Percentiles rank a stretch among this genome's conserved stretches.
Evolutionary conservation across 768 basidiomycete genomes (phyloP).

Genomic region (Galerina marginata): DNA sequence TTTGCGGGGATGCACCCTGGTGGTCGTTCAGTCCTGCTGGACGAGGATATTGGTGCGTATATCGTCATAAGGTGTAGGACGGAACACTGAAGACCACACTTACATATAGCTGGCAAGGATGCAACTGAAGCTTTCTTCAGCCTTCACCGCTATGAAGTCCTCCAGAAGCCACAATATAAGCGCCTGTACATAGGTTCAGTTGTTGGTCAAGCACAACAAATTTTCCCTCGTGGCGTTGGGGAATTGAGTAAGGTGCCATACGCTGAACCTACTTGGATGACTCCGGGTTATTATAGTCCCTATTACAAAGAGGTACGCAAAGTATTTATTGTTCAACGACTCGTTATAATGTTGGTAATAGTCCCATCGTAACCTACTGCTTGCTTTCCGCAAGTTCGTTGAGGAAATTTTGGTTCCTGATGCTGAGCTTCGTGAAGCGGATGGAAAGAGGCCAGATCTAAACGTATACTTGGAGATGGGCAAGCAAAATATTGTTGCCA

Average conservation of each 20-base stretch:
- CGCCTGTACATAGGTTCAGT: conserved; percentile 80
- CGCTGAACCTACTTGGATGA: conserved; percentile 87
- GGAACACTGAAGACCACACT: not conserved
- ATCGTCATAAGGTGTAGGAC: not conserved
- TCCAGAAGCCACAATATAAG: conserved; percentile 74
- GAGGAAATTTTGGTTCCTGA: conserved; percentile 70
- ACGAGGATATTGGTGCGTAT: conserved; percentile 71
- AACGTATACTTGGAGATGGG: conserved; percentile 75
- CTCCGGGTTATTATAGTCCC: conserved; percentile 69
- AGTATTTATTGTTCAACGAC: conserved; percentile 22
- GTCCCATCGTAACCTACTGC: conserved; percentile 63
- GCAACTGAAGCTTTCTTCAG: conserved; percentile 89
- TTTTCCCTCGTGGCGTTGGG: conserved; percentile 57
- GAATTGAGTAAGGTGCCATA: conserved; percentile 80
- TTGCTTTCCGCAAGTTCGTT: conserved; percentile 67
- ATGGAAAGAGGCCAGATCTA: conserved; percentile 79
- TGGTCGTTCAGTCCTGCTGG: conserved; percentile 77
- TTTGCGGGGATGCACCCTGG: conserved; percentile 88
- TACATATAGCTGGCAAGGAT: conserved; percentile 74
- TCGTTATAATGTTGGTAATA: conserved; percentile 25
- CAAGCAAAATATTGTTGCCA: conserved; percentile 50
- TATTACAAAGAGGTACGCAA: conserved; percentile 68
- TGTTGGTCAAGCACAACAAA: conserved; percentile 60
- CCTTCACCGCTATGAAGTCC: conserved; percentile 86
- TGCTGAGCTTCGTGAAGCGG: conserved; percentile 69